Base-by-base conservation (phyloP, 176 grass and related monocot genomes). In the Rhynchospora tenuis region DNA sequence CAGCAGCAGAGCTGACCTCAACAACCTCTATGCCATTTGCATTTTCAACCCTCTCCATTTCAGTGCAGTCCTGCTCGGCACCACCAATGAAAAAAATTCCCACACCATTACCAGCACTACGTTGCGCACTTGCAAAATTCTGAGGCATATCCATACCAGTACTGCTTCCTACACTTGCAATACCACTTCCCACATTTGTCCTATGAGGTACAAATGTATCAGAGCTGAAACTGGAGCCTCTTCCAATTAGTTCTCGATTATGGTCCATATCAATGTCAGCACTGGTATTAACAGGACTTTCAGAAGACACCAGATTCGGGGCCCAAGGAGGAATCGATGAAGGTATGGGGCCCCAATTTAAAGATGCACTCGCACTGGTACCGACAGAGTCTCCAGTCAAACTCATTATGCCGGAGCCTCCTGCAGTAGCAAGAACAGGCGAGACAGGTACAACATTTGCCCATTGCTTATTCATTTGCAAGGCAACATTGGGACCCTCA, bases 381-480 rank as follows among this genome's bases (percentile, higher is more conserved):
- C 44, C n/a, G 24, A 23, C 43, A 48, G 69, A 47, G 7, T 13
- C 1, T 48, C 43, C 19, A 48, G 69, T 38, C 5, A 22, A 73
- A 73, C 19, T 73, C 42, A 73, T 73, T 24, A 22, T 24, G 42
- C 23, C n/a, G 43, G 12, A 55, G 14, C 11, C 73, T 27, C 73
- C 55, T 52, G 12, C 15, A 55, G 6, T 29, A 76, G 48, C 73
- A 74, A 2, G 28, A 29, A 27, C 17, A 51, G 45, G 71, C 45
- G 12, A 74, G 44, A 26, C 46, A 74, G 71, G 45, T 20, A 3
- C 46, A 27, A 51, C 7, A 17, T 76, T 22, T 6, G 47, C 10
- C 70, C 70, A 73, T 73, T 73, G 44, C 20, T 13, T 22, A 50
- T 73, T 73, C 71, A 74, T 74, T 74, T 50, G 71, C 43, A 26